These are phyloP conservation scores for Aspergillus arachidicola DNA, from an alignment of 2,329 filamentous ascomycete genomes.

Conservation along the genomic window DNA sequence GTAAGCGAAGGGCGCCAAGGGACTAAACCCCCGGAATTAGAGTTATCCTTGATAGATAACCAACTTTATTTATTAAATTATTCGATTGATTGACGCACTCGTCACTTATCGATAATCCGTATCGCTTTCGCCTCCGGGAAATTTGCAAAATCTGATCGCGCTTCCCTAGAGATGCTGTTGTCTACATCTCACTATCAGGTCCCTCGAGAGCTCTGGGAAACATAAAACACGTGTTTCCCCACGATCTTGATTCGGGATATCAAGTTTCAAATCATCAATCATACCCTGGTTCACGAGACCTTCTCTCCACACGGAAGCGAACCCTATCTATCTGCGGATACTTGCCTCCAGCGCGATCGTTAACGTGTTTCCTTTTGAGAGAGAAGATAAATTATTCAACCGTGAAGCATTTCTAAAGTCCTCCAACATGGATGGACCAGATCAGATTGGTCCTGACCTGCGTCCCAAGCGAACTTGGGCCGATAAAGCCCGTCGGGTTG, in stretches of 20 bases:
- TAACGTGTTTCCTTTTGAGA: neutral
- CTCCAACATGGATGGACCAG: constrained; percentile 39
- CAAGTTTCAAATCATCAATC: neutral
- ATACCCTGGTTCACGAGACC: neutral
- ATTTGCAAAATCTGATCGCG: neutral
- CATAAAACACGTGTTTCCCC: neutral
- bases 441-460: constrained; percentile 47
- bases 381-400: neutral
- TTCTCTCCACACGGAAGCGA: neutral
- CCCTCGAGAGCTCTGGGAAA: too few species aligned
- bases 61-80: constrained; percentile 13
- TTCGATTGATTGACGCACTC: constrained; percentile 22
- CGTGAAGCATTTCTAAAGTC: neutral
- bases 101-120: constrained; percentile 10
- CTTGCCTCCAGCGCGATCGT: neutral
- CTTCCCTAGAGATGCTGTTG: neutral
- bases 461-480: constrained; percentile 39
- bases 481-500: constrained; percentile 37
- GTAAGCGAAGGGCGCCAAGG: neutral
- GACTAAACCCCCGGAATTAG: neutral
- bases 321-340: neutral
- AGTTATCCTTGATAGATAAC: constrained; percentile 18
- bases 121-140: neutral
- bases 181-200: neutral
- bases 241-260: neutral